Percentiles rank a stretch among this genome's conserved stretches.
phyloP scores from a whole-genome alignment of 129 eudicot genomes.

The Silybum marianum region DNA sequence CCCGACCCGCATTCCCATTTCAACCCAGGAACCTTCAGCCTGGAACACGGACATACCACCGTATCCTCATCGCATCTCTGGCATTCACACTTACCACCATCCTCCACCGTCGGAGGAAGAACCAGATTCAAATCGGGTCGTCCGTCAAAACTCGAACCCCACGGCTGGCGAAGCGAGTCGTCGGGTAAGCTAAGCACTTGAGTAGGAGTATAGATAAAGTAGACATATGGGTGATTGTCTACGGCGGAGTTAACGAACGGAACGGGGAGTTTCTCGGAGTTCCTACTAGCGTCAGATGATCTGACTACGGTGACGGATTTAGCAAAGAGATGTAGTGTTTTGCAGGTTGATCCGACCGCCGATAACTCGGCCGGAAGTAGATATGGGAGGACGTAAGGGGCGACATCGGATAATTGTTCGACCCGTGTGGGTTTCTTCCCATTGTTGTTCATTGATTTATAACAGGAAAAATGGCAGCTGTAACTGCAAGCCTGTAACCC shows the following conservation, averaged over 20 bases:
- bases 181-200: conserved; percentile 35
- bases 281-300: conserved; percentile 67
- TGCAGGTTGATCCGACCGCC: conserved; percentile 67
- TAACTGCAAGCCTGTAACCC: neutral
- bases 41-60: conserved; percentile 51
- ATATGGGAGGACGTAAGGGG: conserved; percentile 55
- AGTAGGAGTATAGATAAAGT: conserved; percentile 60
- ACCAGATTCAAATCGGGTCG: conserved; percentile 25
- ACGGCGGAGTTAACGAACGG: conserved; percentile 62
- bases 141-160: conserved; percentile 47
- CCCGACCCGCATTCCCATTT: conserved; percentile 76
- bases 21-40: conserved; percentile 35
- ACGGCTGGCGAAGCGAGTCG: conserved; percentile 47
- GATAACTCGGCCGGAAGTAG: conserved; percentile 59
- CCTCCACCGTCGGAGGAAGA: conserved; percentile 33
- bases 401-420: conserved; percentile 13
- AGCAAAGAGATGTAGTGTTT: conserved; percentile 45
- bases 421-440: conserved; percentile 7
- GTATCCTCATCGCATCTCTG: conserved; percentile 35
- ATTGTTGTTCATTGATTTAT: conserved; percentile 13
- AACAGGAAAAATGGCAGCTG: neutral
- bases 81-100: conserved; percentile 56
- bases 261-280: conserved; percentile 57
- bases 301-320: conserved; percentile 42
- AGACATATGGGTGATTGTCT: conserved; percentile 61